Percentiles rank a stretch among this genome's conserved stretches.
Conservation (phyloP, 768 basidiomycete species). For the Leccinum aurantiacum region DNA sequence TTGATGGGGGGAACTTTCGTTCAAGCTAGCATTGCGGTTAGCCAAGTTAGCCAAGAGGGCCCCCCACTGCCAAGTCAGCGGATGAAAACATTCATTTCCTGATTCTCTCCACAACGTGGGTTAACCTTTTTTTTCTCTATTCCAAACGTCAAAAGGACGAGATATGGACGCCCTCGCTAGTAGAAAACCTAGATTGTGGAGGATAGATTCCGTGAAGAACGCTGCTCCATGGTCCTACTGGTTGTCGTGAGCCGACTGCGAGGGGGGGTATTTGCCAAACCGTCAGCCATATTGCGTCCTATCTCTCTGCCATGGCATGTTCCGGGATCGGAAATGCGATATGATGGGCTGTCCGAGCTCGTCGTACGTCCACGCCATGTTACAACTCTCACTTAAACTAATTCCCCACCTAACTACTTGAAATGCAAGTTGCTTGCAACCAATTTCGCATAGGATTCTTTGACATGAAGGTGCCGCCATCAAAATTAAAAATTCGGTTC, state of each 20-base stretch:
- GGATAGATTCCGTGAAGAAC: not conserved
- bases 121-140: conserved; percentile 23
- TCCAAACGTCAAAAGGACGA: not conserved
- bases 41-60: not conserved
- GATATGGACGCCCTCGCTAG: not conserved
- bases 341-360: not conserved
- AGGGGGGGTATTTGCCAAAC: not conserved
- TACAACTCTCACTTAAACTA: conserved; percentile 3
- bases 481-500: conserved; percentile 13
- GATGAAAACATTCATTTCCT: not conserved
- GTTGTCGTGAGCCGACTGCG: not conserved
- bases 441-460: conserved; percentile 1
- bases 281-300: not conserved
- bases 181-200: not conserved
- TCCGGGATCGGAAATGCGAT: not conserved
- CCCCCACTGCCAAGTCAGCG: conserved; percentile 1
- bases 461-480: conserved; percentile 2
- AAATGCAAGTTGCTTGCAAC: conserved; percentile 9
- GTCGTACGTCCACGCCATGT: not conserved
- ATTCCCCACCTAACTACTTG: not conserved
- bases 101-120: conserved; percentile 21
- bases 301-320: not conserved
- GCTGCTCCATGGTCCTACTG: not conserved
- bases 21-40: not conserved
- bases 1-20: not conserved